phyloP scores from a whole-genome alignment of 208 protist genomes.

The Zelonia costaricensis region DNA sequence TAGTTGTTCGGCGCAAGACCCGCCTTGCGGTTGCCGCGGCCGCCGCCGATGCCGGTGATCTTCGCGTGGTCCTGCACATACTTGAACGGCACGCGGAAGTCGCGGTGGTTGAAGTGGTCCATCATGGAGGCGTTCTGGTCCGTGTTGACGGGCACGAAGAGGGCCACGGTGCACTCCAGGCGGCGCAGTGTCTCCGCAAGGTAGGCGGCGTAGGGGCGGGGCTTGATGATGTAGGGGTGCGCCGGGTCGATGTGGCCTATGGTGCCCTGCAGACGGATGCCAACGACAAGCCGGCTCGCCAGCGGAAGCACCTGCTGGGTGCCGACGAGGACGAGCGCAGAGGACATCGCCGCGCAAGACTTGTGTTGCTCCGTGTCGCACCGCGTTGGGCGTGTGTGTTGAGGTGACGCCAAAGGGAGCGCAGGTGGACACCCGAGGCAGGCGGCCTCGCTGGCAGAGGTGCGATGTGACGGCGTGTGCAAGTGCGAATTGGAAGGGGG shows the following conservation, averaged over 20 bases:
- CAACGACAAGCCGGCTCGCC: slow-evolving; percentile 50
- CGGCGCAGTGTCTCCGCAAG: slow-evolving; percentile 58
- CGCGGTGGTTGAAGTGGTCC: slow-evolving; percentile 31
- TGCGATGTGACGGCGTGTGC: no score
- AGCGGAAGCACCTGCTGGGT: slow-evolving; percentile 41
- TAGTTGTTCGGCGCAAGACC: slow-evolving; percentile 55
- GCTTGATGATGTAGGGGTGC: slow-evolving; percentile 34
- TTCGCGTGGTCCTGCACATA: slow-evolving; percentile 48
- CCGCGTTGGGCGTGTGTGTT: not conserved
- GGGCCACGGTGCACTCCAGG: slow-evolving; percentile 67
- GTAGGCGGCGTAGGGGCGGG: slow-evolving; percentile 76
- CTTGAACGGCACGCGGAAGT: slow-evolving; percentile 56
- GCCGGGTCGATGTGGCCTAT: slow-evolving; percentile 48
- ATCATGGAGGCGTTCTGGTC: slow-evolving; percentile 33
- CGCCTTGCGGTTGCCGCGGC: slow-evolving; percentile 26
- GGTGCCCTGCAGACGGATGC: slow-evolving; percentile 70
- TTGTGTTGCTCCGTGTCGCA: no score
- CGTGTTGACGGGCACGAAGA: slow-evolving; percentile 43
- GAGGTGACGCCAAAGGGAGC: no score
- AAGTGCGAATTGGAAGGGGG: no score
- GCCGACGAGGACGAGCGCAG: slow-evolving; percentile 31
- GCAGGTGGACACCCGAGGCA: no score
- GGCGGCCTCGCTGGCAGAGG: no score
- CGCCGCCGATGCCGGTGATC: slow-evolving; percentile 17
- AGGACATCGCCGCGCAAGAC: slow-evolving; percentile 30